A percentile compares a stretch with the other conserved stretches of the same genome.
phyloP scores from a whole-genome alignment of 2,329 filamentous ascomycete genomes.

The Alternaria incomplexa region DNA sequence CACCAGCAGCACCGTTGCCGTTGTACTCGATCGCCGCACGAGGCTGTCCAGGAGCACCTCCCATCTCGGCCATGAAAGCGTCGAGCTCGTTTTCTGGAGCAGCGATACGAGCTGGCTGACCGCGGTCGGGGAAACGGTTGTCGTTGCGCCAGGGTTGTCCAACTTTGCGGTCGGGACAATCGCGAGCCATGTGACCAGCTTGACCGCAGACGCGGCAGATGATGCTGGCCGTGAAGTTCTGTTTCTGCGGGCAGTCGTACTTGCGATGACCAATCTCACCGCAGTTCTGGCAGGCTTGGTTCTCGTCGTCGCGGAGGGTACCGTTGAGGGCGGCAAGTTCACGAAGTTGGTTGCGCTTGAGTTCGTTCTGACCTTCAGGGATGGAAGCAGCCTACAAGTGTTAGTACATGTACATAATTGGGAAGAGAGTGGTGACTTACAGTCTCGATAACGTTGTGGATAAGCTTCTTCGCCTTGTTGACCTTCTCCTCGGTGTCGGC shows the following conservation, averaged over 20 bases:
- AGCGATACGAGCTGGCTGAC: slow-evolving; percentile 67
- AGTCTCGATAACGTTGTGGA: slow-evolving; percentile 98
- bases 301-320: slow-evolving; percentile 98
- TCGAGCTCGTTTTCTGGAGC: slow-evolving; percentile 94
- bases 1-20: slow-evolving; percentile 40
- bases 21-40: slow-evolving; percentile 74
- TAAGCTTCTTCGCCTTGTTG: slow-evolving; percentile 97
- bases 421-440: slow-evolving; percentile 62
- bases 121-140: slow-evolving; percentile 58
- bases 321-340: slow-evolving; percentile 98
- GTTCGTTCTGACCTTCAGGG: slow-evolving; percentile 96
- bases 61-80: slow-evolving; percentile 98
- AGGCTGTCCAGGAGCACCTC: slow-evolving; percentile 68
- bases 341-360: slow-evolving; percentile 97
- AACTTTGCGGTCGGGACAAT: slow-evolving; percentile 93
- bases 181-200: slow-evolving; percentile 95
- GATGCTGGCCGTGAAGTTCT: slow-evolving; percentile 98
- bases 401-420: slow-evolving; percentile 36
- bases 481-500: slow-evolving; percentile 99
- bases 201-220: slow-evolving; percentile 98
- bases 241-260: slow-evolving; percentile 96
- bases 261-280: slow-evolving; percentile 99
- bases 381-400: slow-evolving; percentile 85
- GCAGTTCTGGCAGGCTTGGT: slow-evolving; percentile 98
- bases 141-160: slow-evolving; percentile 92